Base-by-base conservation (phyloP, 2,329 filamentous ascomycete species). In the Fusarium sororula region DNA sequence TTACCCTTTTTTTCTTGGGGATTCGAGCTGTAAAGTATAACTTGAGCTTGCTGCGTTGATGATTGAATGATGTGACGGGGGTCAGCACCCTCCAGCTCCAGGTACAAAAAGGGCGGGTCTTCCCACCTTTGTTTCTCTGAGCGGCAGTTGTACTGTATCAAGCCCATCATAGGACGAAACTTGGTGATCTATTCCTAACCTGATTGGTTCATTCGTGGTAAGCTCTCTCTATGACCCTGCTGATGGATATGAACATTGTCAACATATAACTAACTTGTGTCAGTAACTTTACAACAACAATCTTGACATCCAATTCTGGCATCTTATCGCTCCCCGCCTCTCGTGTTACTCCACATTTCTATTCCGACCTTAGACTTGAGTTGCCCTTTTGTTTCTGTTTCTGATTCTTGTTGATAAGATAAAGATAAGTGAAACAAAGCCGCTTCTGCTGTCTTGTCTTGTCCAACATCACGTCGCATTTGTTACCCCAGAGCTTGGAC, bases 71-170 rank as follows among this genome's bases (percentile, higher is more conserved):
- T 75, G 68, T 75, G 72, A 74, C 65, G 45, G 63, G 32, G 56
- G 55, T 58, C 54, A 42, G 42, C 42, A 24, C 37, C 32, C 45
- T 24, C 58, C 37, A 35, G 41, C 51, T 63, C 58, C 63, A 77
- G 78, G 76, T 80, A 80, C 78, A 80, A 79, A 80, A 80, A 77
- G 78, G 78, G 77, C 75, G 77, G 77, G 78, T 74, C 72, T 67
- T 78, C 78, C 78, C 78, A 74, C 77, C 68, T 73, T 67, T 70
- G 66, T 55, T 59, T 65, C 55, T 70, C 68, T 68, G 76, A 60
- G 66, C 66, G 73, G 73, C 60, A 76, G 66, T 76, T 78, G 53
- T 28, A 41, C 51, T 55, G 51, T 30, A 50, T 68, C 64, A 42
- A 75, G 66, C 68, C 51, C 65, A 77, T 76, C 61, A 77, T 75